These are phyloP conservation scores for Phytophthora pinifolia DNA, from an alignment of 352 stramenopile species.

Conservation along the genomic window DNA sequence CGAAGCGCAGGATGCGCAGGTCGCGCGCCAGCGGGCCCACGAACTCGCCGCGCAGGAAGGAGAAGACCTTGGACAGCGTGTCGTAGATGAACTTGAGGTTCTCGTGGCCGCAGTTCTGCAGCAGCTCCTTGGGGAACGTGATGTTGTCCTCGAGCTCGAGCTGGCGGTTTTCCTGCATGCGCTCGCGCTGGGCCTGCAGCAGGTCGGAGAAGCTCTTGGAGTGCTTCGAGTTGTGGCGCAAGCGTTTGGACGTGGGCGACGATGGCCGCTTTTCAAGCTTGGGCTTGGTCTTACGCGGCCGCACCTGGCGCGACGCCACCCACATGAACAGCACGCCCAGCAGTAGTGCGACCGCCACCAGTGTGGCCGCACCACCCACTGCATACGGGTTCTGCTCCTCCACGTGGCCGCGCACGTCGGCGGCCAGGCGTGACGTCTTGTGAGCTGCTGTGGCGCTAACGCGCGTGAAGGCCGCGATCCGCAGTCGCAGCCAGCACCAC, in stretches of 20 bases:
- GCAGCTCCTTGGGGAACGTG: conserved; percentile 57
- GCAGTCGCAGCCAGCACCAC: conserved; percentile 20
- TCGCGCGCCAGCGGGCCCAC: conserved; percentile 60
- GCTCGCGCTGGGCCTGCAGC: conserved; percentile 56
- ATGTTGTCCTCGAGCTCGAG: conserved; percentile 70
- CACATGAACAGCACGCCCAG: conserved; percentile 71
- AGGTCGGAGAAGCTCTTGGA: conserved; percentile 78
- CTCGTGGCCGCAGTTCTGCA: conserved; percentile 60
- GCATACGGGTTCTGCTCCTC: conserved; percentile 45
- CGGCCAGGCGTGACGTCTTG: conserved; percentile 20
- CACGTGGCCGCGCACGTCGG: conserved; percentile 19
- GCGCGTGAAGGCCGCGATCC: conserved; percentile 15
- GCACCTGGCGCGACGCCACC: conserved; percentile 80
- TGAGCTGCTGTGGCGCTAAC: conserved; percentile 19
- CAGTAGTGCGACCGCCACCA: conserved; percentile 44
- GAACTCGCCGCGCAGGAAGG: conserved; percentile 71
- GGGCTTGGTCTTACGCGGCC: conserved; percentile 46
- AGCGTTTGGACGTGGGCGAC: conserved; percentile 71
- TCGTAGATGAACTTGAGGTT: conserved; percentile 84
- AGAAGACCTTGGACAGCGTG: conserved; percentile 78
- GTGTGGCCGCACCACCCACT: conserved; percentile 44
- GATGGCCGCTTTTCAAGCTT: conserved; percentile 42
- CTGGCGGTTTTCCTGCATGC: conserved; percentile 60
- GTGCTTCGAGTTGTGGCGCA: conserved; percentile 57
- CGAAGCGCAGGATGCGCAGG: conserved; percentile 51